Conservation (phyloP, 768 basidiomycete genomes). For the Calvatia gigantea region DNA sequence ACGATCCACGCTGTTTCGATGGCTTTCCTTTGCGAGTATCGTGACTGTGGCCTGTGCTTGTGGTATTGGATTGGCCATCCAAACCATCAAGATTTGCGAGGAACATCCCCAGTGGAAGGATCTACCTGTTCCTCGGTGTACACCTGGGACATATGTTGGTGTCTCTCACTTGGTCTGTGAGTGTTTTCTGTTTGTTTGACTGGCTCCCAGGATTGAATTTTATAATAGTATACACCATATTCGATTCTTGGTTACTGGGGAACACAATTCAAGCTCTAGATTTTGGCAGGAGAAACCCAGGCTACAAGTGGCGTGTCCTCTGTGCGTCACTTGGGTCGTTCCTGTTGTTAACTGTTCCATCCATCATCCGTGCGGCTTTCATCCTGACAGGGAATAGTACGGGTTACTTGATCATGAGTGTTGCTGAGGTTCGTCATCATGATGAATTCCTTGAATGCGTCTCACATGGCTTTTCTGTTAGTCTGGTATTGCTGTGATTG, state of each 20-base stretch:
- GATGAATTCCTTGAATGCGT: not conserved
- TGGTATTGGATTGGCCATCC: not conserved
- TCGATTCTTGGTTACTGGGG: not conserved
- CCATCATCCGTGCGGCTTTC: not conserved
- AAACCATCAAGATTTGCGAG: not conserved
- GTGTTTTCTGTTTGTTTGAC: not conserved
- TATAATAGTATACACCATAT: not conserved
- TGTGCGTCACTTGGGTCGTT: not conserved
- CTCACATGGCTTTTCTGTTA: not conserved
- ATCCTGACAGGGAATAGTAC: not conserved
- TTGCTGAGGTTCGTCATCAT: not conserved
- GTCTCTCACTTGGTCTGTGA: not conserved
- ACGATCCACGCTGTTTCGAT: not conserved
- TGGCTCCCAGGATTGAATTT: not conserved
- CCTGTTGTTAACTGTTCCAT: not conserved
- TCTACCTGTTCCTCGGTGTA: not conserved
- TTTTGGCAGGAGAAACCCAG: not conserved
- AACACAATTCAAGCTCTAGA: not conserved
- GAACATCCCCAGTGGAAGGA: not conserved
- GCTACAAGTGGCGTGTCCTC: not conserved
- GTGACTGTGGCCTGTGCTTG: not conserved
- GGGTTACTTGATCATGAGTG: not conserved
- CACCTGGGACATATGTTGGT: not conserved
- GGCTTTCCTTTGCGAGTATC: not conserved
- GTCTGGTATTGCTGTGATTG: not conserved